phyloP scores from a whole-genome alignment of 208 protist species.

The Leptomonas seymouri region DNA sequence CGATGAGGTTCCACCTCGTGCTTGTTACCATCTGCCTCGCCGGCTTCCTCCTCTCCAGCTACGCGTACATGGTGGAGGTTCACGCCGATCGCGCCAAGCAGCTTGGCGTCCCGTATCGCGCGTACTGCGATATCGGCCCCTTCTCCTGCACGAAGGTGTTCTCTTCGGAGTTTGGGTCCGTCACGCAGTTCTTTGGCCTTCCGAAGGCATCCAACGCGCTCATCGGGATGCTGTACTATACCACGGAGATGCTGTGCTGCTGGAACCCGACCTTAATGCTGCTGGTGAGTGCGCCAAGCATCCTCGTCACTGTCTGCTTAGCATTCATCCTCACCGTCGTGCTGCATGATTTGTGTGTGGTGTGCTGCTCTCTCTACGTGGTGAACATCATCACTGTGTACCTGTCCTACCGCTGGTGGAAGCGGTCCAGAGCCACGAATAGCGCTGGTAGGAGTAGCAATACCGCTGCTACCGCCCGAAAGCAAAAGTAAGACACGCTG shows the following conservation, averaged over 20 bases:
- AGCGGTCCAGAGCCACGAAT: slow-evolving; percentile 1
- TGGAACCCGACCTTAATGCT: slow-evolving; percentile 44
- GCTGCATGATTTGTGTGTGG: slow-evolving; percentile 67
- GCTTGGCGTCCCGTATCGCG: slow-evolving; percentile 47
- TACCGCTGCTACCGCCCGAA: neutral
- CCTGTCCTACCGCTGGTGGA: slow-evolving; percentile 48
- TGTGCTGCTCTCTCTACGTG: slow-evolving; percentile 80
- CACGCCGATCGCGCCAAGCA: slow-evolving; percentile 40
- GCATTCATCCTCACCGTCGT: slow-evolving; percentile 57
- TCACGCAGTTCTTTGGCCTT: slow-evolving; percentile 60
- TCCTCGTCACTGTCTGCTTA: slow-evolving; percentile 43
- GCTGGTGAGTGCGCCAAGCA: slow-evolving; percentile 41
- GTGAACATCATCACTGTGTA: slow-evolving; percentile 58
- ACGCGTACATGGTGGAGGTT: slow-evolving; percentile 74
- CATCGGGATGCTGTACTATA: slow-evolving; percentile 68
- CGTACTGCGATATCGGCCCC: slow-evolving; percentile 69
- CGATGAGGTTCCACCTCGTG: slow-evolving; percentile 25
- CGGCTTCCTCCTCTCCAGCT: slow-evolving; percentile 60
- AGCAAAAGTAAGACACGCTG: neutral
- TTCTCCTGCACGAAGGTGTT: slow-evolving; percentile 82
- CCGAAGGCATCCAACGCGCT: slow-evolving; percentile 68
- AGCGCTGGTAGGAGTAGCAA: neutral
- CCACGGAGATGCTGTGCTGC: slow-evolving; percentile 43
- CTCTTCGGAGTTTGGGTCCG: slow-evolving; percentile 63
- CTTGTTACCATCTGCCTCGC: slow-evolving; percentile 41